Evolutionary conservation across 257 asterid genomes (phyloP).

Genomic region (Euphrasia confusa): DNA sequence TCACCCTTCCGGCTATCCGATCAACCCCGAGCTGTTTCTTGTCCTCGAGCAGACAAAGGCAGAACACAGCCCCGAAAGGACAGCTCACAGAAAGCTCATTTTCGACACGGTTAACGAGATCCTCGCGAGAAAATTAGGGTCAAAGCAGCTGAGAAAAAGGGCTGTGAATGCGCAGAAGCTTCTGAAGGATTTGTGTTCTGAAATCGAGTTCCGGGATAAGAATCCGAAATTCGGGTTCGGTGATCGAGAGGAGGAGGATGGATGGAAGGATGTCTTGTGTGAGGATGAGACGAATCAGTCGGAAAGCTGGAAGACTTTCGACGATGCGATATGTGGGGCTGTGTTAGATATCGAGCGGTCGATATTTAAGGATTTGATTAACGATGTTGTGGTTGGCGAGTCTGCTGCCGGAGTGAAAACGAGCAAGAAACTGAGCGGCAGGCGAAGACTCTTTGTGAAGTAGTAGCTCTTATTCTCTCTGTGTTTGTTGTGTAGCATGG

Average conservation of each 20-base stretch:
- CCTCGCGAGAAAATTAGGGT: slow-evolving; percentile 49
- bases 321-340: slow-evolving; percentile 53
- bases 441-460: slow-evolving; percentile 39
- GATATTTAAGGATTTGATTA: slow-evolving; percentile 77
- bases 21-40: slow-evolving; percentile 80
- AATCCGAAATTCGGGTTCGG: slow-evolving; percentile 34
- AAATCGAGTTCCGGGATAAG: slow-evolving; percentile 52
- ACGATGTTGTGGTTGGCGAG: slow-evolving; percentile 77
- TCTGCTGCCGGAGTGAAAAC: slow-evolving; percentile 36
- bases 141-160: slow-evolving; percentile 27
- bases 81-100: slow-evolving; percentile 58
- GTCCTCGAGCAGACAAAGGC: slow-evolving; percentile 93
- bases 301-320: slow-evolving; percentile 51
- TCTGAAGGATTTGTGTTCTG: slow-evolving; percentile 65
- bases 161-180: slow-evolving; percentile 67
- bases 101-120: slow-evolving; percentile 78
- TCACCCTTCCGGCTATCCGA: slow-evolving; percentile 77
- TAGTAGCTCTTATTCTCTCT: neutral
- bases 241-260: slow-evolving; percentile 47
- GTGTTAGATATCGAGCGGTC: slow-evolving; percentile 75
- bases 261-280: slow-evolving; percentile 49
- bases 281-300: slow-evolving; percentile 52
- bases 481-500: neutral
- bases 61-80: no score
- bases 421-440: slow-evolving; percentile 29